Evolutionary conservation across 2,329 filamentous ascomycete species (phyloP), one percentile per base, ranked within the genome.

Genomic region (Phaeoacremonium minimum): DNA sequence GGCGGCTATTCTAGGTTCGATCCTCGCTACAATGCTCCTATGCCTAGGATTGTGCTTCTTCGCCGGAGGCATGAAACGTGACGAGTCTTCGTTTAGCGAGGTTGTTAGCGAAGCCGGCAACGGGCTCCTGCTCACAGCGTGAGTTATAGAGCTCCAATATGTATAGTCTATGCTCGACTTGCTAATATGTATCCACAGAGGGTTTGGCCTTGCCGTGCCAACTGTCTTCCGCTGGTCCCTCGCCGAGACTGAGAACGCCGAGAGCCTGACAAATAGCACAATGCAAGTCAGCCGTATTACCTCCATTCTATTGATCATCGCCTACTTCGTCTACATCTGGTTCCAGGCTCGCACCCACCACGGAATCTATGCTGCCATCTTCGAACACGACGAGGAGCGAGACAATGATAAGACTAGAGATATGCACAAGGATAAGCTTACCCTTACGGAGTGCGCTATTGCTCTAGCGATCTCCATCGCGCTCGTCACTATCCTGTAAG

Each of bases 41-140:
- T 94, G 87, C 48, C 62, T 94, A 17, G 88, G 88, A 0, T 53
- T 83, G 35, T 93, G 87, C 56, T 94, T 95, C 66, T 78, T 91
- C 43, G 74, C 80, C 15, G 86, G 86, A 28, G 87, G 88, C 7
- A 46, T 91, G 22, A 67, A 70, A 36, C 76, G 81, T 19, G 70
- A 85, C 6, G 77, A 85, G 46, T 77, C 88, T 47, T 69, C 67
- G 13, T 93, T 94, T 53, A 83, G 85, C 51, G 77, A 83, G 40
- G 80, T 81, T 5, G 75, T 94, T 38, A 85, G 81, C 46, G 88
- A 95, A 60, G 84, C 85, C 7, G 87, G 87, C 14, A 86, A 77
- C 32, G 86, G 85, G 2, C 58, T 94, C 32, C 66, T 94, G 15
- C 67, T 94, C 35, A 87, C 87, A 38, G 86, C 87, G 64, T 86